Percentiles rank a stretch among this genome's conserved stretches.
phyloP scores from a whole-genome alignment of 2,329 filamentous ascomycete species.

The Juglanconis sp. region DNA sequence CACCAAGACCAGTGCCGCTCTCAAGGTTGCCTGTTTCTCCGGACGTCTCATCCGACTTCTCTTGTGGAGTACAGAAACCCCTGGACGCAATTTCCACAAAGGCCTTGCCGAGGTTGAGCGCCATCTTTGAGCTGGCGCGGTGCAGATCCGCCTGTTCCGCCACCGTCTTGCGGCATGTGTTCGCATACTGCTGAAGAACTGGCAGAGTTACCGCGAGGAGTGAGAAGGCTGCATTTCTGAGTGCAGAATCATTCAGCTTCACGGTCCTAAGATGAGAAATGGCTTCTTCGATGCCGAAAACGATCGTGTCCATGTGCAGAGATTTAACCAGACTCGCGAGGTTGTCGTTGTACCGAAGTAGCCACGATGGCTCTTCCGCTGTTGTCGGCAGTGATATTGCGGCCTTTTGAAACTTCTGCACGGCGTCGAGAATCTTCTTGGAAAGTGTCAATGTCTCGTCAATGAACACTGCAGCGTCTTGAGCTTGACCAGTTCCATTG shows the following conservation, averaged over 20 bases:
- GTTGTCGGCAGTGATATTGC: slow-evolving; percentile 54
- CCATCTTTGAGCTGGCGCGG: slow-evolving; percentile 67
- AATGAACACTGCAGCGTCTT: slow-evolving; percentile 46
- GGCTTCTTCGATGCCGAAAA: slow-evolving; percentile 36
- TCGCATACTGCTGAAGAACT: slow-evolving; percentile 70
- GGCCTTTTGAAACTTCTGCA: slow-evolving; percentile 67
- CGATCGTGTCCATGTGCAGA: slow-evolving; percentile 58
- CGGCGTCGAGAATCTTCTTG: slow-evolving; percentile 73
- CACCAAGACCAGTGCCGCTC: slow-evolving; percentile 87
- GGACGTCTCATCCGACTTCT: slow-evolving; percentile 69
- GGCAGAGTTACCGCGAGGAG: slow-evolving; percentile 63
- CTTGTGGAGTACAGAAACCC: slow-evolving; percentile 87
- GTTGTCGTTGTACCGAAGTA: slow-evolving; percentile 53
- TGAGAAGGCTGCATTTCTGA: slow-evolving; percentile 47
- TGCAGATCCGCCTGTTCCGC: slow-evolving; percentile 63
- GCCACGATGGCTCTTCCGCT: slow-evolving; percentile 60
- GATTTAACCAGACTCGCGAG: slow-evolving; percentile 53
- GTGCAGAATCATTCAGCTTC: slow-evolving; percentile 34
- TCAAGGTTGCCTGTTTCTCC: slow-evolving; percentile 78
- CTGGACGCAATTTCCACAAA: slow-evolving; percentile 78
- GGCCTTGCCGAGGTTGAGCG: slow-evolving; percentile 69
- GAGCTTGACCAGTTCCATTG: slow-evolving; percentile 11
- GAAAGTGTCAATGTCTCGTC: slow-evolving; percentile 60
- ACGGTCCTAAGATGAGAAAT: slow-evolving; percentile 34
- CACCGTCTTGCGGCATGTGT: slow-evolving; percentile 58